Evolutionary conservation across 2,329 filamentous ascomycete species (phyloP).

Genomic region (Aspergillus flavus): DNA sequence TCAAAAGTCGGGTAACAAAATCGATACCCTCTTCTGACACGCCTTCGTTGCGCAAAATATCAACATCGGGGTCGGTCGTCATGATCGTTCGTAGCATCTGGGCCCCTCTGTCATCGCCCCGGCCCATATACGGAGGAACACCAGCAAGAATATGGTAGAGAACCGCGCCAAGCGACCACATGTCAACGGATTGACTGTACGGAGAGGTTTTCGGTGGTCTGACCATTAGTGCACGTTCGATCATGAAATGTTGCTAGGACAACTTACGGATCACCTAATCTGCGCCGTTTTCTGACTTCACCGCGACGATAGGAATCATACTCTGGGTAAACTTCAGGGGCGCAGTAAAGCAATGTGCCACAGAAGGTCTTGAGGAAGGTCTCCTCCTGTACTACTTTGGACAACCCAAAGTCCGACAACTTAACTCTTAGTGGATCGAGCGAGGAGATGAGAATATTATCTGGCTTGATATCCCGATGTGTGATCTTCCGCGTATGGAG

Average conservation of each 20-base stretch:
- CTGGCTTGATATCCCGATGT: slow-evolving; percentile 97
- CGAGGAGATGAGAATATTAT: slow-evolving; percentile 87
- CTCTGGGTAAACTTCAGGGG: slow-evolving; percentile 92
- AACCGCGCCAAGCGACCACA: slow-evolving; percentile 95
- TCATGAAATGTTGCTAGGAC: background rate
- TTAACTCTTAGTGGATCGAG: slow-evolving; percentile 78
- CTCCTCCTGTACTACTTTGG: slow-evolving; percentile 88
- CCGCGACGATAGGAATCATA: slow-evolving; percentile 66
- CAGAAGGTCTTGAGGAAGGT: slow-evolving; percentile 97
- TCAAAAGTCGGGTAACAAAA: slow-evolving; percentile 77
- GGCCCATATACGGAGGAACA: slow-evolving; percentile 77
- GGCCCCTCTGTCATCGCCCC: slow-evolving; percentile 72
- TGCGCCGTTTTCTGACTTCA: slow-evolving; percentile 64
- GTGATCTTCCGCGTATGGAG: slow-evolving; percentile 87
- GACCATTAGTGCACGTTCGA: slow-evolving; percentile 27
- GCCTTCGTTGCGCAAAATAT: slow-evolving; percentile 59
- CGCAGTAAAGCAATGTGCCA: slow-evolving; percentile 92
- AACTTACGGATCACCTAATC: slow-evolving; percentile 51
- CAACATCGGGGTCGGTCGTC: slow-evolving; percentile 69
- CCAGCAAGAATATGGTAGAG: slow-evolving; percentile 83
- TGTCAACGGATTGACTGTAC: slow-evolving; percentile 90
- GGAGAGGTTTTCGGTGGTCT: slow-evolving; percentile 57
- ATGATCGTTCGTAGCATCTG: slow-evolving; percentile 83
- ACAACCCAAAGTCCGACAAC: slow-evolving; percentile 93
- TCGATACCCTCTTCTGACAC: slow-evolving; percentile 71